Evolutionary conservation across 2,329 filamentous ascomycete genomes (phyloP).

Genomic region (Fonsecaea pedrosoi): DNA sequence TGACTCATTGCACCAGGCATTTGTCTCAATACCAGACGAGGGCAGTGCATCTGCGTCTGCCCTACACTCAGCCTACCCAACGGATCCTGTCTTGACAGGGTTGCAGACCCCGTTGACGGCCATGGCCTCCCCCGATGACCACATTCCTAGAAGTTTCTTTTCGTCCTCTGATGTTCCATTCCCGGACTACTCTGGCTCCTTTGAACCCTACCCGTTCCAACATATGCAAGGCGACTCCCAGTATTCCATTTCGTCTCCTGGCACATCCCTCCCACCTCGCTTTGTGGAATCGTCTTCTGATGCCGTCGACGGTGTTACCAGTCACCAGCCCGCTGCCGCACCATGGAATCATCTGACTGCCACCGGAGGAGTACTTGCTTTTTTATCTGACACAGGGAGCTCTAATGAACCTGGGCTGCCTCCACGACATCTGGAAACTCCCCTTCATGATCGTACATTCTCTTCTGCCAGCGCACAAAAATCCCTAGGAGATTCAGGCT

Average conservation of each 20-base stretch:
- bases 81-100: conserved; percentile 32
- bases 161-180: conserved; percentile 14
- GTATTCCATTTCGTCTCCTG: conserved; percentile 20
- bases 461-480: conserved; percentile 30
- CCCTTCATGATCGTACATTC: conserved; percentile 5
- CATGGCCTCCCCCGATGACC: conserved; percentile 23
- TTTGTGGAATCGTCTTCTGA: conserved; percentile 13
- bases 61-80: conserved; percentile 25
- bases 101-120: conserved; percentile 27
- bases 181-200: conserved; percentile 20
- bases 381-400: conserved; percentile 11
- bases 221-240: conserved; percentile 20
- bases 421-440: conserved; percentile 14
- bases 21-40: conserved; percentile 27
- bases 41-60: conserved; percentile 27
- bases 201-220: conserved; percentile 16
- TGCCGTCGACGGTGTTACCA: conserved; percentile 20
- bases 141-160: conserved; percentile 20
- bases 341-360: conserved; percentile 30
- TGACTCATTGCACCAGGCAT: conserved; percentile 27
- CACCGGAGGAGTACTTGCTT: conserved; percentile 17
- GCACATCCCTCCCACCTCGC: conserved; percentile 14
- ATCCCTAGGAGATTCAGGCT: conserved; percentile 33
- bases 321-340: conserved; percentile 21
- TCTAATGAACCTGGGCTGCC: conserved; percentile 6